Percentiles rank a stretch among this genome's conserved stretches.
Evolutionary conservation across 1,284 basidiomycete genomes (phyloP).

Genomic region (Cutaneotrichosporon curvatum): DNA sequence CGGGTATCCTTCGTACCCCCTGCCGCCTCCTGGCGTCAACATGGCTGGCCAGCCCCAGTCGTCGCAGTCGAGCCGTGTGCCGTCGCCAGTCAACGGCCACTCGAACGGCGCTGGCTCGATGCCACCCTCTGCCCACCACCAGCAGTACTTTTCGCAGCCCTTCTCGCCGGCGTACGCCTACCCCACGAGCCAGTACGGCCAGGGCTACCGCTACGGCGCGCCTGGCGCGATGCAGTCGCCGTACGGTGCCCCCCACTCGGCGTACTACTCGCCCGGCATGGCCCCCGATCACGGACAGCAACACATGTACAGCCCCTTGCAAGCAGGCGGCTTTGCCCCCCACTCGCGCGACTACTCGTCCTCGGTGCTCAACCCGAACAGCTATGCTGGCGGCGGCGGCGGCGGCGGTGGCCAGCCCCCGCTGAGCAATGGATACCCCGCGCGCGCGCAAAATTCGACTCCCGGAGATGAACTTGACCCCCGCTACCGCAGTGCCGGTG

Average conservation of each 20-base stretch:
- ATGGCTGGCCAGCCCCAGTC: slow-evolving; percentile 30
- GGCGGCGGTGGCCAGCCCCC: slow-evolving; percentile 27
- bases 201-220: slow-evolving; percentile 27
- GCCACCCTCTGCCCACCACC: slow-evolving; percentile 22
- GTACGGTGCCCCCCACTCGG: slow-evolving; percentile 31
- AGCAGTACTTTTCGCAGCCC: slow-evolving; percentile 33
- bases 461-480: slow-evolving; percentile 25
- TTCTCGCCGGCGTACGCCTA: slow-evolving; percentile 34
- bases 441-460: slow-evolving; percentile 37
- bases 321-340: slow-evolving; percentile 22
- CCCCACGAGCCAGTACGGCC: slow-evolving; percentile 22
- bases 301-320: slow-evolving; percentile 37
- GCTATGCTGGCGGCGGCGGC: slow-evolving; percentile 21
- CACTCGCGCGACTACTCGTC: slow-evolving; percentile 40
- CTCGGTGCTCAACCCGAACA: slow-evolving; percentile 26
- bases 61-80: slow-evolving; percentile 34
- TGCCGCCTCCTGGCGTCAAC: slow-evolving; percentile 24
- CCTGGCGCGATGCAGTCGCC: slow-evolving; percentile 27
- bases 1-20: slow-evolving; percentile 29
- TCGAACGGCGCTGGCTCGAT: slow-evolving; percentile 30
- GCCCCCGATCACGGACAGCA: slow-evolving; percentile 33
- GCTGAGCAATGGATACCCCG: slow-evolving; percentile 35
- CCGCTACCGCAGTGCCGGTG: slow-evolving; percentile 20
- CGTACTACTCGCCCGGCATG: slow-evolving; percentile 31
- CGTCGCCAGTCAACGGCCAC: slow-evolving; percentile 41